Conservation (phyloP, 306 rosid species). For the Cucurbita argyrosperma region DNA sequence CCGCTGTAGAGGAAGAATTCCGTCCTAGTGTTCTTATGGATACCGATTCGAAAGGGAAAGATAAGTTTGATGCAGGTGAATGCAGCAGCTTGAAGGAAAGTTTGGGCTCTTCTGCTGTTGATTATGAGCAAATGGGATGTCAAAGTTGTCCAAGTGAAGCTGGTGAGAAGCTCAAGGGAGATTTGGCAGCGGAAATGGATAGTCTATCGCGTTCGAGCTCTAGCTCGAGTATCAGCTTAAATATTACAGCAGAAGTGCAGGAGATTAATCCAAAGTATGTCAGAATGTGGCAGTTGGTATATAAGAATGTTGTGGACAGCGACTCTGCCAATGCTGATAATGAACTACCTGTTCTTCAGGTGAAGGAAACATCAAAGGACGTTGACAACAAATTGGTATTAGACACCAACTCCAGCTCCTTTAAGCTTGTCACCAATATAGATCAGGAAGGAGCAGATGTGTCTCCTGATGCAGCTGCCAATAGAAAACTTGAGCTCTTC, state of each 20-base stretch:
- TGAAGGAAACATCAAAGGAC: constrained; percentile 23
- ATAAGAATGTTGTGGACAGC: constrained; percentile 52
- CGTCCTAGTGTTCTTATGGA: not conserved
- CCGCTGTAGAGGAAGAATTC: not conserved
- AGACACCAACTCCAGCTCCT: constrained; percentile 14
- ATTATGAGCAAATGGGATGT: constrained; percentile 13
- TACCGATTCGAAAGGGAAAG: not conserved
- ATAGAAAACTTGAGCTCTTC: constrained; percentile 10
- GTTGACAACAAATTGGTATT: constrained; percentile 1
- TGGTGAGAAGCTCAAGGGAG: constrained; percentile 7
- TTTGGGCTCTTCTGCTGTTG: constrained; percentile 14
- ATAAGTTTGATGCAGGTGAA: not conserved
- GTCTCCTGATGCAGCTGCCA: constrained; percentile 7
- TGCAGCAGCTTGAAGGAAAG: not conserved
- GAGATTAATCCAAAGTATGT: constrained; percentile 38
- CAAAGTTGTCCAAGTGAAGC: constrained; percentile 7
- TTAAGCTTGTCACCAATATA: constrained; percentile 9
- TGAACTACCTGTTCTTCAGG: constrained; percentile 15
- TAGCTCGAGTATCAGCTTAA: constrained; percentile 5
- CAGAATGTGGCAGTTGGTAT: constrained; percentile 69
- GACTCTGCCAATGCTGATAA: constrained; percentile 14
- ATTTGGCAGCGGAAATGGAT: constrained; percentile 11
- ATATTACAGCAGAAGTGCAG: constrained; percentile 13
- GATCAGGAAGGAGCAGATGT: constrained; percentile 16
- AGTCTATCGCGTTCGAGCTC: not conserved